A percentile compares a stretch with the other conserved stretches of the same genome.
Evolutionary conservation across 2,329 filamentous ascomycete genomes (phyloP).

Genomic region (Xylaria sp.): DNA sequence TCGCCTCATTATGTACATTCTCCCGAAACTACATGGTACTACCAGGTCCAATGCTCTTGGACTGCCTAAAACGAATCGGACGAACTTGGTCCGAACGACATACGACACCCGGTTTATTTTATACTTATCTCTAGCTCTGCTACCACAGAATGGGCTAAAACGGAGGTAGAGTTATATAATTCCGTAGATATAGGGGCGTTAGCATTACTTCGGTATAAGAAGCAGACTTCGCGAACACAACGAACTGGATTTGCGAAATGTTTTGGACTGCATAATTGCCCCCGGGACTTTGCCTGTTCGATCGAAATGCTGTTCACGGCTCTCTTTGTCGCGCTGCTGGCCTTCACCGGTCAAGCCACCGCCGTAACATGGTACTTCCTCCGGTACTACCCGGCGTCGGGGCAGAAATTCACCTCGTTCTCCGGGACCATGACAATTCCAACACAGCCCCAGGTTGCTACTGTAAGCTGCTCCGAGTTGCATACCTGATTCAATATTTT

Average conservation of each 20-base stretch:
- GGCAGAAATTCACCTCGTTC: constrained; percentile 51
- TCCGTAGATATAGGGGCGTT: neutral
- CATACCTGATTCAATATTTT: neutral
- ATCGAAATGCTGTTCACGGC: constrained; percentile 33
- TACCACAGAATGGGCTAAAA: neutral
- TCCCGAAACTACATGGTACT: neutral
- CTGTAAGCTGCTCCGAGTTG: constrained; percentile 22
- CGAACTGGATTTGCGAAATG: constrained; percentile 1
- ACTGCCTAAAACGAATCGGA: constrained; percentile 36
- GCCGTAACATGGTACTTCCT: constrained; percentile 52
- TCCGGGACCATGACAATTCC: constrained; percentile 49
- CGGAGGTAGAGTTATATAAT: neutral
- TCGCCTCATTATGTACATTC: neutral
- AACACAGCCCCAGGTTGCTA: constrained; percentile 48
- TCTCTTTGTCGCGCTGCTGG: constrained; percentile 43
- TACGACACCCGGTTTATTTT: neutral
- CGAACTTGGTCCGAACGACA: constrained; percentile 17
- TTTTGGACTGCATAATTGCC: neutral
- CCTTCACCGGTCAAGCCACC: constrained; percentile 44
- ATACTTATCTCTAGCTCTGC: neutral
- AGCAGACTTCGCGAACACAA: neutral
- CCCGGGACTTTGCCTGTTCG: constrained; percentile 8
- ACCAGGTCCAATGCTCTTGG: neutral
- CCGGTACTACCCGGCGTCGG: constrained; percentile 50
- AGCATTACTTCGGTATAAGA: constrained; percentile 10